phyloP scores from a whole-genome alignment of 495 filamentous ascomycete genomes.

The Talaromyces adpressus region DNA sequence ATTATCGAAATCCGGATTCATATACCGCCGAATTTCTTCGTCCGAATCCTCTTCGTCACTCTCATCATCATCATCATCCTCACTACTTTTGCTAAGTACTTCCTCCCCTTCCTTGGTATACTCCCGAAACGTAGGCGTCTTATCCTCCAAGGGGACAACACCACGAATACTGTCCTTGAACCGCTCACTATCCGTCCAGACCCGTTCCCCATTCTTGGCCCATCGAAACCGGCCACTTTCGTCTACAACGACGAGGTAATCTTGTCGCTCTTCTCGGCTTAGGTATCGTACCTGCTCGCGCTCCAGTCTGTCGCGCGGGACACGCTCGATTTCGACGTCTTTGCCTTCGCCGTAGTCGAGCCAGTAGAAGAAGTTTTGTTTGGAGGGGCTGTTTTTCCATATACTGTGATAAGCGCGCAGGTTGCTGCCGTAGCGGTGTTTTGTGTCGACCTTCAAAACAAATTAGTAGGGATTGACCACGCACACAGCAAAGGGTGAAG shows the following conservation, averaged over 20 bases:
- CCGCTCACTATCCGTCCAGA: conserved; percentile 61
- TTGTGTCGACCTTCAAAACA: conserved; percentile 43
- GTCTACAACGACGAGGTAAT: conserved; percentile 69
- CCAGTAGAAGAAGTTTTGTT: conserved; percentile 94
- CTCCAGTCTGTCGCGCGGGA: conserved; percentile 59
- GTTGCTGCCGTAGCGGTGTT: conserved; percentile 84
- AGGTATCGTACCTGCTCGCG: conserved; percentile 68
- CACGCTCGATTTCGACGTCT: conserved; percentile 47
- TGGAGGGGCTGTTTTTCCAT: conserved; percentile 70
- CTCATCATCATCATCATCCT: background rate
- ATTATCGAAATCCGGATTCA: conserved; percentile 44
- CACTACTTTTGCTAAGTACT: background rate
- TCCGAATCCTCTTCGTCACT: conserved; percentile 11
- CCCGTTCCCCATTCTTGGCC: conserved; percentile 69
- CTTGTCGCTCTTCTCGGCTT: conserved; percentile 59
- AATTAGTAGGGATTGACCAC: background rate
- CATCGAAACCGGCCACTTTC: conserved; percentile 61
- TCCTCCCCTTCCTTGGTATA: conserved; percentile 10
- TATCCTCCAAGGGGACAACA: conserved; percentile 60
- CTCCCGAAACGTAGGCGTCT: conserved; percentile 40
- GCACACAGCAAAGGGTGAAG: background rate
- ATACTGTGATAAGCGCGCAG: conserved; percentile 74
- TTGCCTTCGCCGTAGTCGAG: conserved; percentile 76
- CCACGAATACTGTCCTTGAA: conserved; percentile 77
- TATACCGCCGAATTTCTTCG: conserved; percentile 42